phyloP scores from a whole-genome alignment of 805 yeast genomes.

The Scheffersomyces lignosus region DNA sequence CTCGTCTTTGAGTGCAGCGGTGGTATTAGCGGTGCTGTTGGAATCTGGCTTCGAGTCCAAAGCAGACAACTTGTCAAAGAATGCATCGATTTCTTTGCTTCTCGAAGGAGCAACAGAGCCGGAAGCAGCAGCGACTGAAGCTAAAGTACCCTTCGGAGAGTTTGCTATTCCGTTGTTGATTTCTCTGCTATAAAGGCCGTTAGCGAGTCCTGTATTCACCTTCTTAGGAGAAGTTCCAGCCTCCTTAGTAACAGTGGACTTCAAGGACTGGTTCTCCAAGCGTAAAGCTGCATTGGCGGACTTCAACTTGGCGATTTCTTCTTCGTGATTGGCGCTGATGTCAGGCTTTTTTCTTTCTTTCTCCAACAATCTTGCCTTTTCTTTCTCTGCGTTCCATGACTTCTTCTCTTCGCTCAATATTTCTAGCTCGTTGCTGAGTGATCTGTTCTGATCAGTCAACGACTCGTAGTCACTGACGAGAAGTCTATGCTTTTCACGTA shows the following conservation, averaged over 20 bases:
- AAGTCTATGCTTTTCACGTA: slow-evolving; percentile 16
- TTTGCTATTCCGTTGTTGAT: background rate
- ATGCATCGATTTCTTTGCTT: slow-evolving; percentile 18
- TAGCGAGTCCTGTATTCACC: slow-evolving; percentile 24
- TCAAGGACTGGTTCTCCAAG: slow-evolving; percentile 39
- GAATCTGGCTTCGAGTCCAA: slow-evolving; percentile 18
- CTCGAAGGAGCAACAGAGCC: no score
- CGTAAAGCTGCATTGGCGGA: slow-evolving; percentile 33
- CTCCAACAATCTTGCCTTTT: slow-evolving; percentile 2
- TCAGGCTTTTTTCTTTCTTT: slow-evolving; percentile 1
- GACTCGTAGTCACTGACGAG: slow-evolving; percentile 23
- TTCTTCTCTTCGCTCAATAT: slow-evolving; percentile 15
- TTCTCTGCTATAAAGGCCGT: background rate
- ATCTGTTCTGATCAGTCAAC: slow-evolving; percentile 17
- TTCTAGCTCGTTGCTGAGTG: slow-evolving; percentile 20
- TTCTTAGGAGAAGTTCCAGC: slow-evolving; percentile 25
- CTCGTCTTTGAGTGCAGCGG: slow-evolving; percentile 23
- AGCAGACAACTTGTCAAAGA: slow-evolving; percentile 29
- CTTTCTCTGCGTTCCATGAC: slow-evolving; percentile 5
- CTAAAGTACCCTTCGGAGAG: background rate
- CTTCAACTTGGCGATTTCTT: slow-evolving; percentile 31
- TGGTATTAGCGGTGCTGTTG: slow-evolving; percentile 2
- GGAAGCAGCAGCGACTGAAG: no score
- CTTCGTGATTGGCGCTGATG: slow-evolving; percentile 2
- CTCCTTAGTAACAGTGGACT: slow-evolving; percentile 23